Evolutionary conservation across 345 rosid genomes (phyloP), one percentile per base, ranked within the genome.

Genomic region (Erodium maritimum): DNA sequence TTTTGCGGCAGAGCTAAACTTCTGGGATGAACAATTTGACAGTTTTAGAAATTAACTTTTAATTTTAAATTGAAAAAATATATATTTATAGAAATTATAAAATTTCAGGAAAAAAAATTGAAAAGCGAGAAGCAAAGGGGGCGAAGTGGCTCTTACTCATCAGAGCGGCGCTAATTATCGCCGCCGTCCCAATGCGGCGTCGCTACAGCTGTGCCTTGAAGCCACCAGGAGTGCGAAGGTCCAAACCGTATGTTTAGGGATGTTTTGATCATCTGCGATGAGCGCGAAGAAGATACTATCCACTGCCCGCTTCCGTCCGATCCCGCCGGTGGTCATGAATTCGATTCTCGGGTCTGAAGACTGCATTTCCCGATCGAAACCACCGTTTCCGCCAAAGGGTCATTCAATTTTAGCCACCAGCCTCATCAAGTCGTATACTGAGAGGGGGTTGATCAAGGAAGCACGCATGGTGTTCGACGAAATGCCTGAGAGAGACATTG

Each of bases 391-490:
- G 0, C 74, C 79, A 4, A 87, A 75, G 63, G 73, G 71, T n/a
- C 79, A 87, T 23, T 66, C 84, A 67, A 64, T 85, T 51, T 70
- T 90, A 55, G 80, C 90, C 51, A 94, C 97, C 4, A 83, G 73
- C 59, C 80, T 87, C 46, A 76, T 90, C 19, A 73, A 65, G 5
- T 78, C 88, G 0, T 90, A 67, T 60, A 81, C 81, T 2, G 77
- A 82, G 1, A 68, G 61, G 17, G 88, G 88, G 21, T 64, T 60
- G 7, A 24, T 71, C 3, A 23, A 16, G 7, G 73, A 79, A 52
- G 93, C 88, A 57, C 86, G 77, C 52, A 54, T 13, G 13, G 58
- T 85, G 88, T 85, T 85, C 79, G 86, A 82, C 45, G 88, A 82
- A 82, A 76, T 85, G 78, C 81, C 76, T 54, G 73, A 67, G 0